Conservation (phyloP, 78 protist species). For the Cavenderia fasciculata region DNA sequence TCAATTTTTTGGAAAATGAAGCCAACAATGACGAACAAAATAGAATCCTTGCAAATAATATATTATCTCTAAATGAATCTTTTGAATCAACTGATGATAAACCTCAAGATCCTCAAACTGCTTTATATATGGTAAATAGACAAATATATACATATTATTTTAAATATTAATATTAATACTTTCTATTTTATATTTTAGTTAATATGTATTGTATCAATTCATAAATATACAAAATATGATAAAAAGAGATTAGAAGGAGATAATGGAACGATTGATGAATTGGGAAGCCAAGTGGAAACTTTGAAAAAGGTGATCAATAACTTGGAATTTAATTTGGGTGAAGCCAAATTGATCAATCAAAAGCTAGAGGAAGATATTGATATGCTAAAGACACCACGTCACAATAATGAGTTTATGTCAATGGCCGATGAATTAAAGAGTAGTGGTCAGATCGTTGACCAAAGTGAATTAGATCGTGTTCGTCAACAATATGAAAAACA, state of each 20-base stretch:
- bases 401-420: too few relatives aligned
- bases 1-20: constrained; percentile 34
- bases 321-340: constrained; percentile 12
- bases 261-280: background rate
- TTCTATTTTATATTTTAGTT: background rate
- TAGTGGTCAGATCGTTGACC: background rate
- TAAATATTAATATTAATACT: background rate
- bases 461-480: background rate
- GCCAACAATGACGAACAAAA: background rate
- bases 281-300: constrained; percentile 14
- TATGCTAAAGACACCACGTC: constrained; percentile 14
- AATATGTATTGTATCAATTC: constrained; percentile 55
- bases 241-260: constrained; percentile 21
- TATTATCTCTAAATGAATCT: constrained; percentile 30
- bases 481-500: constrained; percentile 1
- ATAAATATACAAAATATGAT: constrained; percentile 68
- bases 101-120: constrained; percentile 45
- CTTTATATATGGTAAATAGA: constrained; percentile 48
- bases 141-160: background rate
- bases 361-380: constrained; percentile 23
- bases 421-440: constrained; percentile 4
- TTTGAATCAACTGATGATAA: constrained; percentile 32
- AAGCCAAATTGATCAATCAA: constrained; percentile 7
- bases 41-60: background rate
- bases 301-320: background rate